Evolutionary conservation across 352 stramenopile species (phyloP), one percentile per base, ranked within the genome.

Genomic region (Globisporangium echinulatum): DNA sequence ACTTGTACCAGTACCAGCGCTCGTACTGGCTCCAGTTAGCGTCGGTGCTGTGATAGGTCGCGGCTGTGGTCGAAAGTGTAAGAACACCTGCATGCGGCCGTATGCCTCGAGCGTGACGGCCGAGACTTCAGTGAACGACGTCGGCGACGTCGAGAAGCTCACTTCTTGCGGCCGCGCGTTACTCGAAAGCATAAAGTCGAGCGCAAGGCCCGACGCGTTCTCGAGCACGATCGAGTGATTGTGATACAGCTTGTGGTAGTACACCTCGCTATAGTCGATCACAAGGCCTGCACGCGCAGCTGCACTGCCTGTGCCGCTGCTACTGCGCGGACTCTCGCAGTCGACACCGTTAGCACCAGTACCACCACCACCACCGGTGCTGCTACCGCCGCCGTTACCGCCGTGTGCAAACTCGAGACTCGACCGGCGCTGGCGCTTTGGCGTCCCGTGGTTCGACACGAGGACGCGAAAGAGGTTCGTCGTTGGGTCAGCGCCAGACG

Each of bases 211-310:
- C 25, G 83, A 93, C 25, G 83, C 86, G 51, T 95, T 95, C 58
- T 95, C 85, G 17, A 95, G 85, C 64, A 95, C 79, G 40, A 95
- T 90, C 39, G 85, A 95, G 71, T 95, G 85, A 53, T 95, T 95
- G 59, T 93, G 85, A 54, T 95, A 95, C 4, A 93, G 62, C 59
- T 95, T 93, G 77, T 93, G 74, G 56, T 93, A 95, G 61, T 91
- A 95, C 3, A 95, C 82, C 52, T 95, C 83, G 36, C 79, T 87
- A 68, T 88, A 92, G 60, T 95, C 85, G 40, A 95, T 88, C 50
- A 85, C 71, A 8, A 93, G 64, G 39, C 72, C 64, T 14, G 38
- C 7, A 11, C 39, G 49, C 52, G 7, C 11, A 7, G 40, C 2
- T 7, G 40, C 11, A 13, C 40, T 44, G 40, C 40, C 40, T 13